A percentile compares a stretch with the other conserved stretches of the same genome.
Evolutionary conservation across 2,329 filamentous ascomycete species (phyloP).

Genomic region (Proliferodiscus dingleyae): DNA sequence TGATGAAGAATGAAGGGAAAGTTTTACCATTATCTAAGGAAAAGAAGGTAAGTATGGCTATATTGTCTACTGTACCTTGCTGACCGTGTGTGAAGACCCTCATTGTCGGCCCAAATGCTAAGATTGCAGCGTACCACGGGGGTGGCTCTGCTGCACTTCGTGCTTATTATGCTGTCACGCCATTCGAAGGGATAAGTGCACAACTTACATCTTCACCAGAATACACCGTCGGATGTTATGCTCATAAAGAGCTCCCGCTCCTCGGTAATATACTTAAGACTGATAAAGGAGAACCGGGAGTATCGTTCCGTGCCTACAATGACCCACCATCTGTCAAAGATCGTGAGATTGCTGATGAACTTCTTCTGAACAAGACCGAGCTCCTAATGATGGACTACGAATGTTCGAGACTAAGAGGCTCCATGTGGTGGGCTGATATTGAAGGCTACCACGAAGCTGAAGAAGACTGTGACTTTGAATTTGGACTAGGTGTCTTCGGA

Average conservation of each 20-base stretch:
- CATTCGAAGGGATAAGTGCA: constrained; percentile 63
- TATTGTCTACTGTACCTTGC: neutral
- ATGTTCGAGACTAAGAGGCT: constrained; percentile 32
- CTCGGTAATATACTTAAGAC: constrained; percentile 50
- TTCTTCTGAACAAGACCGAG: constrained; percentile 22
- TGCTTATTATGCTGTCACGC: constrained; percentile 53
- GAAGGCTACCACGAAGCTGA: constrained; percentile 30
- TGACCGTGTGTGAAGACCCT: constrained; percentile 37
- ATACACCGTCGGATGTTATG: constrained; percentile 59
- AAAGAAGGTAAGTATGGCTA: constrained; percentile 42
- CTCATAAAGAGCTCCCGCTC: constrained; percentile 58
- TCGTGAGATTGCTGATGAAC: constrained; percentile 20
- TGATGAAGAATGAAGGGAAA: constrained; percentile 58
- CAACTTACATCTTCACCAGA: constrained; percentile 41
- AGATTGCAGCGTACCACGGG: constrained; percentile 43
- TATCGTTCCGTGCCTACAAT: constrained; percentile 41
- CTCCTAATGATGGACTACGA: constrained; percentile 40
- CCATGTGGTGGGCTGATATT: constrained; percentile 38
- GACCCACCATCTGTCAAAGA: constrained; percentile 16
- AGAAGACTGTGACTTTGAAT: constrained; percentile 29
- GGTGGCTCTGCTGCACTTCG: constrained; percentile 32
- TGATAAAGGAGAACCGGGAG: constrained; percentile 48
- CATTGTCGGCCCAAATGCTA: constrained; percentile 54
- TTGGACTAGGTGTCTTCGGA: constrained; percentile 32
- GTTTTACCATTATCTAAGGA: constrained; percentile 54